phyloP scores from a whole-genome alignment of 495 filamentous ascomycete genomes.

The Sabuloglossum arenarium region DNA sequence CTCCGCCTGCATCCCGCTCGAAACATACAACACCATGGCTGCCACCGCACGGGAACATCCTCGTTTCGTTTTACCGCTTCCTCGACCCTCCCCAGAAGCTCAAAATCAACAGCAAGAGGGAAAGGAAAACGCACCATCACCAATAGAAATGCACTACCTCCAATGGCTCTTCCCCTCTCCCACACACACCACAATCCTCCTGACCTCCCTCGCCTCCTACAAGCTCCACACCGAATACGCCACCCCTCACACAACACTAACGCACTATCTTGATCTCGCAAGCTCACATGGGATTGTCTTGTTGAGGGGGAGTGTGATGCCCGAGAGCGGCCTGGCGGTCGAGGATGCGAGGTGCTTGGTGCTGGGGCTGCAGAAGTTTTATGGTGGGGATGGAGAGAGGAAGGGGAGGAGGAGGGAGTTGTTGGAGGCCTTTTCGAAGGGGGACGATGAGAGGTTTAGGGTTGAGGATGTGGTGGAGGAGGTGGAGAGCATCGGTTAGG shows the following conservation, averaged over 20 bases:
- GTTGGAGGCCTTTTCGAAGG: constrained; percentile 60
- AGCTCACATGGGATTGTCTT: constrained; percentile 56
- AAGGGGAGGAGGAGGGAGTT: constrained; percentile 37
- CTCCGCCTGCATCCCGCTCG: constrained; percentile 55
- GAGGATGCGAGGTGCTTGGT: constrained; percentile 72
- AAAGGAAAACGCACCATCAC: too few relatives aligned
- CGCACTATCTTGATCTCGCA: constrained; percentile 66
- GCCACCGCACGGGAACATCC: constrained; percentile 49
- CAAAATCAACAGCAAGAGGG: too few relatives aligned
- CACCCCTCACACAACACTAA: constrained; percentile 79
- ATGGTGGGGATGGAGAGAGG: constrained; percentile 33
- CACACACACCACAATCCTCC: constrained; percentile 61
- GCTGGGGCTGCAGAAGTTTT: constrained; percentile 92
- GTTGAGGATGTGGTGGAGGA: constrained; percentile 72
- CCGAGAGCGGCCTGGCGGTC: constrained; percentile 53
- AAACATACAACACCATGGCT: constrained; percentile 48
- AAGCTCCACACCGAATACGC: constrained; percentile 79
- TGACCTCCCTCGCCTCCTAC: constrained; percentile 81
- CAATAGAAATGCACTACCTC: constrained; percentile 65
- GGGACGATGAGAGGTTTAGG: constrained; percentile 49
- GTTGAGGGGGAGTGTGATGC: constrained; percentile 60
- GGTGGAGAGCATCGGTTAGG: constrained; percentile 42
- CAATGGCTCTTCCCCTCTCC: constrained; percentile 55
- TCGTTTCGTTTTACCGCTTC: constrained; percentile 79
- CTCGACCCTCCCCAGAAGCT: constrained; percentile 22